Conservation (phyloP, 2,329 filamentous ascomycete genomes). For the Pyricularia grisea region DNA sequence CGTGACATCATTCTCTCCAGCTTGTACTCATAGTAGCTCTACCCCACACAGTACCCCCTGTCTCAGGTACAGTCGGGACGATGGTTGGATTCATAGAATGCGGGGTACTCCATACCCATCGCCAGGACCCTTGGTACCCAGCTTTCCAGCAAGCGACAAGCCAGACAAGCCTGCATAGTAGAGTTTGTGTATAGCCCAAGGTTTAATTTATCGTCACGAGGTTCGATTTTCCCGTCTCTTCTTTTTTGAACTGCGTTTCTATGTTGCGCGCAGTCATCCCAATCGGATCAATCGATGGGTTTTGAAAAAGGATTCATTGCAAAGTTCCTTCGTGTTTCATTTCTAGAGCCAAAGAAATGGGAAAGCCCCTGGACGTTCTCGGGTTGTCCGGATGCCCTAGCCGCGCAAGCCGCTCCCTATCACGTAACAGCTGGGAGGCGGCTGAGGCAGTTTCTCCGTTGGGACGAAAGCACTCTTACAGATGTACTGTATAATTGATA, state of each 20-base stretch:
- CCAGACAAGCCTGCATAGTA: too few relatives aligned
- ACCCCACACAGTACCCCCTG: constrained; percentile 3
- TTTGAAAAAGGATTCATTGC: background rate
- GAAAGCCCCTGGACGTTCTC: background rate
- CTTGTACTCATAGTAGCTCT: constrained; percentile 2
- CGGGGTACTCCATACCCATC: constrained; percentile 5
- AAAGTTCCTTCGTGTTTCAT: background rate
- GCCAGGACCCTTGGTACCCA: background rate
- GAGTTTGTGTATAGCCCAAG: background rate
- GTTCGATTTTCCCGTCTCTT: background rate
- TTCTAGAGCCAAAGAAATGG: background rate
- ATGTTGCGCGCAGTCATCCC: background rate
- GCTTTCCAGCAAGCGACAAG: too few relatives aligned
- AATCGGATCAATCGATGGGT: background rate
- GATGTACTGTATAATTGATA: too few relatives aligned
- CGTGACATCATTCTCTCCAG: constrained; percentile 6
- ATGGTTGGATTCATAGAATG: constrained; percentile 2
- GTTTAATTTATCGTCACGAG: background rate
- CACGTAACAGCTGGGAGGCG: background rate
- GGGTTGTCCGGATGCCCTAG: background rate
- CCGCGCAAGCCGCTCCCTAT: background rate
- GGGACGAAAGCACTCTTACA: background rate
- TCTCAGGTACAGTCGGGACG: constrained; percentile 3
- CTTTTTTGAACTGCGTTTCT: background rate
- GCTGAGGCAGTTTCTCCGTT: background rate